Evolutionary conservation across 2,329 filamentous ascomycete genomes (phyloP).

Genomic region (Pseudogymnoascus sp.): DNA sequence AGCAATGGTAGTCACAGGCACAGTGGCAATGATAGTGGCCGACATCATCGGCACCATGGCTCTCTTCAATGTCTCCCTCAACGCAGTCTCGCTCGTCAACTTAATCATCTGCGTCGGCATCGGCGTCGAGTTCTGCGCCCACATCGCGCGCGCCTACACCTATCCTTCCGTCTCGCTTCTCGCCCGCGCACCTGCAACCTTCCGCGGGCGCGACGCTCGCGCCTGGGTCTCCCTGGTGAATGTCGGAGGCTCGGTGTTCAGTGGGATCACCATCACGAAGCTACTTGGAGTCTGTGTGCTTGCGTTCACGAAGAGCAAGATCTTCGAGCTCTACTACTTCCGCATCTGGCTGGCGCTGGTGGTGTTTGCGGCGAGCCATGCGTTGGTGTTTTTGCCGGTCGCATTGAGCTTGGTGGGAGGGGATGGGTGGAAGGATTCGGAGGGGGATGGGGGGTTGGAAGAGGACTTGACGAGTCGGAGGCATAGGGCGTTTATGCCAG

Average conservation of each 20-base stretch:
- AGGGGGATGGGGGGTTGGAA: slow-evolving; percentile 78
- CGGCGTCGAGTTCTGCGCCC: slow-evolving; percentile 92
- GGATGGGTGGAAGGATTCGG: slow-evolving; percentile 70
- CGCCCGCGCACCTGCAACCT: slow-evolving; percentile 67
- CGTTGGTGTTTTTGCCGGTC: slow-evolving; percentile 84
- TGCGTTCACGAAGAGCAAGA: slow-evolving; percentile 93
- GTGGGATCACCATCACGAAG: slow-evolving; percentile 93
- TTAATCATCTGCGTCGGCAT: slow-evolving; percentile 96
- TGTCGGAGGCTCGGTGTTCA: slow-evolving; percentile 89
- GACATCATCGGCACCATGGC: slow-evolving; percentile 97
- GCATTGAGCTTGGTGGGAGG: slow-evolving; percentile 79
- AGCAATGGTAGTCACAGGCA: slow-evolving; percentile 70
- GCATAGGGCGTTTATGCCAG: slow-evolving; percentile 67
- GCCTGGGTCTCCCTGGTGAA: slow-evolving; percentile 92
- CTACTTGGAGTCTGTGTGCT: slow-evolving; percentile 84
- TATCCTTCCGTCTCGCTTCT: slow-evolving; percentile 79
- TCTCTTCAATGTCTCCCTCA: slow-evolving; percentile 76
- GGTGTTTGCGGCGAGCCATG: slow-evolving; percentile 78
- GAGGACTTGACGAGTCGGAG: slow-evolving; percentile 75
- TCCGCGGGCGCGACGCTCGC: slow-evolving; percentile 73
- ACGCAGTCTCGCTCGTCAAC: slow-evolving; percentile 92
- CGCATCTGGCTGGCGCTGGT: slow-evolving; percentile 91
- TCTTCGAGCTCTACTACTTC: slow-evolving; percentile 99
- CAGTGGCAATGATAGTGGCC: slow-evolving; percentile 85
- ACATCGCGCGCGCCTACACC: slow-evolving; percentile 91